Conservation (phyloP, 139 green algal genomes). For the Coelastrella sp. region DNA sequence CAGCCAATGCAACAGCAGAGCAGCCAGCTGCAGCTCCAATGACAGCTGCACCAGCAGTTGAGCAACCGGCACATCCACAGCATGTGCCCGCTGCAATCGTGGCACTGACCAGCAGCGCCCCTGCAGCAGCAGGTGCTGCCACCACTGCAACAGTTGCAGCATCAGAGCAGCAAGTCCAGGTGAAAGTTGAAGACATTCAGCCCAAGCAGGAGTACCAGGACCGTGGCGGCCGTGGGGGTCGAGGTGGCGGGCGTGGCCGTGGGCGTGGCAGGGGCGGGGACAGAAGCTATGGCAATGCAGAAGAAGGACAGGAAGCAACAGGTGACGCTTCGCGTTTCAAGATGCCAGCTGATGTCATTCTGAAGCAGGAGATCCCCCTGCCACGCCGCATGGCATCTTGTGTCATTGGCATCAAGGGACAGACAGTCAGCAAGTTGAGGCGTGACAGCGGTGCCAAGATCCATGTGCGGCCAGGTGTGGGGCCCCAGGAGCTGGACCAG, state of each 20-base stretch:
- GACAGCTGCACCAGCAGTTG: not conserved
- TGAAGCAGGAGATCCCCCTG: conserved; percentile 51
- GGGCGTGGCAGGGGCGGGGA: not conserved
- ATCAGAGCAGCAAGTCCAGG: not conserved
- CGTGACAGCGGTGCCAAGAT: conserved; percentile 49
- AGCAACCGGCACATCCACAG: no score
- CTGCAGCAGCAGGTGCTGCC: not conserved
- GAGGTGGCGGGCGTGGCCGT: not conserved
- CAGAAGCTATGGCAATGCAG: not conserved
- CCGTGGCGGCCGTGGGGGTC: not conserved
- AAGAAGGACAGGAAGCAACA: not conserved
- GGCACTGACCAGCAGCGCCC: not conserved
- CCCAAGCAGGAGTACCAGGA: conserved; percentile 21
- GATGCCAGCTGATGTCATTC: conserved; percentile 33
- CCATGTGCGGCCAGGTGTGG: conserved; percentile 33
- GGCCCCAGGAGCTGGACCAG: conserved; percentile 30
- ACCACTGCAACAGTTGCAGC: not conserved
- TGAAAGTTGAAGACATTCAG: not conserved
- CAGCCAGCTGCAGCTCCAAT: not conserved
- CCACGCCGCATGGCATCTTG: conserved; percentile 33
- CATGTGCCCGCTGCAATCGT: no score
- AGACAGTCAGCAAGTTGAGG: conserved; percentile 38
- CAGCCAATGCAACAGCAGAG: not conserved
- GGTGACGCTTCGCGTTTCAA: conserved; percentile 12
- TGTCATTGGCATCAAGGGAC: conserved; percentile 43